Evolutionary conservation across 345 rosid species (phyloP).

Genomic region (Rhizophora apiculata): DNA sequence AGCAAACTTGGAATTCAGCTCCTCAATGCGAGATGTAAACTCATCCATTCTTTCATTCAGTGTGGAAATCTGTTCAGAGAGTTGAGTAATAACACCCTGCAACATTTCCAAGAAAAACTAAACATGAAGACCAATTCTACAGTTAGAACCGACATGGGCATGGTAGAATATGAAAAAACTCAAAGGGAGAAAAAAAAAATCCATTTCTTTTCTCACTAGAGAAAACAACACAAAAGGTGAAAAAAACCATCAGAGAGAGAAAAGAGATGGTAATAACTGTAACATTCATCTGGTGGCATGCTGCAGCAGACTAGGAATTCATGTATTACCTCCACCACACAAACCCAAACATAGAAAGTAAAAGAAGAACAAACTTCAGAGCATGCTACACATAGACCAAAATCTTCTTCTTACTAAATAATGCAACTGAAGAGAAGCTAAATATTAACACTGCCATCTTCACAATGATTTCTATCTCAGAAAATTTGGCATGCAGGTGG

Average conservation of each 20-base stretch:
- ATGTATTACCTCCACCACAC: too few species aligned
- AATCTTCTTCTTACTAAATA: too few species aligned
- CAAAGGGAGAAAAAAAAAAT: background rate
- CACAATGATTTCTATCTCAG: background rate
- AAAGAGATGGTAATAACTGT: too few species aligned
- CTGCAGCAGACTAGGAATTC: too few species aligned
- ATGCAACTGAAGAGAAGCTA: background rate
- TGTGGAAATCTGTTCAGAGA: slow-evolving; percentile 93
- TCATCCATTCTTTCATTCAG: slow-evolving; percentile 95
- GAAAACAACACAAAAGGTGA: background rate
- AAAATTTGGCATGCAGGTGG: background rate
- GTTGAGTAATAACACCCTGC: slow-evolving; percentile 84
- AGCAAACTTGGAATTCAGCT: slow-evolving; percentile 71
- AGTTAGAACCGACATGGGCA: background rate
- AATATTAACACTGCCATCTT: background rate
- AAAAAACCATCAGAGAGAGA: background rate
- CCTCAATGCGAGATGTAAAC: slow-evolving; percentile 76
- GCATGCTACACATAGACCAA: too few species aligned
- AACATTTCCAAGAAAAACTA: slow-evolving; percentile 15
- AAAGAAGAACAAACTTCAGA: too few species aligned
- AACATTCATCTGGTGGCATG: too few species aligned
- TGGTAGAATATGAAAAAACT: background rate
- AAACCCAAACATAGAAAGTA: too few species aligned
- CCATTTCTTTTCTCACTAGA: background rate
- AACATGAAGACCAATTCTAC: background rate